Percentiles rank a stretch among this genome's conserved stretches.
Evolutionary conservation across 208 protist species (phyloP).

Genomic region (Crithidia thermophila): DNA sequence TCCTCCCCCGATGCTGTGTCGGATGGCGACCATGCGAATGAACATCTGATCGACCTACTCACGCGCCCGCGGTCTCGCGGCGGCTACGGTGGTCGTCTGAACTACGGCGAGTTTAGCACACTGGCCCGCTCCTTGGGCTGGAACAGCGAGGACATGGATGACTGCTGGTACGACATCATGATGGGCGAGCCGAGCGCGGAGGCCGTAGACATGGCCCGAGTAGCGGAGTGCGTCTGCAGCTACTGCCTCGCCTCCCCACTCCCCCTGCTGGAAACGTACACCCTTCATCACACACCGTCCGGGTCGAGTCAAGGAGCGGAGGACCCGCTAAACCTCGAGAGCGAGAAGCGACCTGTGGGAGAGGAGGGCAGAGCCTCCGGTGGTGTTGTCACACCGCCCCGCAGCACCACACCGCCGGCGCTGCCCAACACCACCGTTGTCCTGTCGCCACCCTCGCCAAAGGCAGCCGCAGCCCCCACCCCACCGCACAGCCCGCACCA

Average conservation of each 20-base stretch:
- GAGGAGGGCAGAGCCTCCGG: too few species aligned
- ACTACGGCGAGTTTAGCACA: conserved; percentile 48
- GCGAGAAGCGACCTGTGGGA: too few species aligned
- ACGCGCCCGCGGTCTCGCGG: conserved; percentile 34
- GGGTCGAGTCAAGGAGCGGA: too few species aligned
- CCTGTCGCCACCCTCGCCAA: conserved; percentile 2
- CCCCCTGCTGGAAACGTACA: conserved; percentile 14
- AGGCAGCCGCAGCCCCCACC: neutral
- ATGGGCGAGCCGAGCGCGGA: conserved; percentile 44
- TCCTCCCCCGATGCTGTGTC: conserved; percentile 3
- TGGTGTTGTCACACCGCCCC: neutral
- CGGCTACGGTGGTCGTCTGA: conserved; percentile 61
- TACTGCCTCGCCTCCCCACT: conserved; percentile 39
- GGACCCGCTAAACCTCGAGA: too few species aligned
- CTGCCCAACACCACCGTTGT: conserved; percentile 9
- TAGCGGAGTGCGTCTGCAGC: conserved; percentile 50
- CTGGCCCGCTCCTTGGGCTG: conserved; percentile 50
- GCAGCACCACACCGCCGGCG: neutral
- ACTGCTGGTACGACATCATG: conserved; percentile 86
- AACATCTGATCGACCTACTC: conserved; percentile 40
- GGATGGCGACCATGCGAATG: neutral
- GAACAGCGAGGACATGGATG: conserved; percentile 67
- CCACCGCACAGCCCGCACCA: too few species aligned
- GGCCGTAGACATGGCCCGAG: conserved; percentile 44
- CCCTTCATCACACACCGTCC: too few species aligned